phyloP scores from a whole-genome alignment of 1,139 yeast species.

The Geotrichum citri-aurantii region DNA sequence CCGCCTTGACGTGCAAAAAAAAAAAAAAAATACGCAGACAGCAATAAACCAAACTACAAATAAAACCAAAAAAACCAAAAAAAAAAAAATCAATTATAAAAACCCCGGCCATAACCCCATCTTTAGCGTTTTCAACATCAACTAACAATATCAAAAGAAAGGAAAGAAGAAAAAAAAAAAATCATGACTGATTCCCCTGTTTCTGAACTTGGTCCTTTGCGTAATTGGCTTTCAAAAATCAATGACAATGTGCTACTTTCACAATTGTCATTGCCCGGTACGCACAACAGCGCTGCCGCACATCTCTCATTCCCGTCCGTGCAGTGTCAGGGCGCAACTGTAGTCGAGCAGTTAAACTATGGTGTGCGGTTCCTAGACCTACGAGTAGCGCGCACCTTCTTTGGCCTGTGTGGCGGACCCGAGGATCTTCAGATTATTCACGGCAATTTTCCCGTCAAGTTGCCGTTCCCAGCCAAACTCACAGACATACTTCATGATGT shows the following conservation, averaged over 20 bases:
- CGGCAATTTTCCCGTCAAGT: conserved; percentile 68
- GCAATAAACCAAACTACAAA: neutral
- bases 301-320: conserved; percentile 73
- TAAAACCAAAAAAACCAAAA: neutral
- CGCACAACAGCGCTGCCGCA: conserved; percentile 66
- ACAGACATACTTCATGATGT: conserved; percentile 49
- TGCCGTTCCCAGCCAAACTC: conserved; percentile 54
- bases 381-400: conserved; percentile 55
- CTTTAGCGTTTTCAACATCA: too few relatives aligned
- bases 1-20: neutral
- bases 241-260: conserved; percentile 50
- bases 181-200: conserved; percentile 15
- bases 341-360: conserved; percentile 57
- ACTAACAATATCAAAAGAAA: too few relatives aligned
- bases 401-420: conserved; percentile 35
- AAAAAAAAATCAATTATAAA: too few relatives aligned
- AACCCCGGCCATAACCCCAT: neutral
- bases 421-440: conserved; percentile 64
- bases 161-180: too few relatives aligned
- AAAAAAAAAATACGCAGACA: too few relatives aligned
- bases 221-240: conserved; percentile 51
- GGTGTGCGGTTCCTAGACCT: conserved; percentile 74
- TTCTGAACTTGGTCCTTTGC: conserved; percentile 10
- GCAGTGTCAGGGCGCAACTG: conserved; percentile 63
- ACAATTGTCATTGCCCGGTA: conserved; percentile 65